Conservation (phyloP, 2,329 filamentous ascomycete species). For the Arthrinium puccinioides region DNA sequence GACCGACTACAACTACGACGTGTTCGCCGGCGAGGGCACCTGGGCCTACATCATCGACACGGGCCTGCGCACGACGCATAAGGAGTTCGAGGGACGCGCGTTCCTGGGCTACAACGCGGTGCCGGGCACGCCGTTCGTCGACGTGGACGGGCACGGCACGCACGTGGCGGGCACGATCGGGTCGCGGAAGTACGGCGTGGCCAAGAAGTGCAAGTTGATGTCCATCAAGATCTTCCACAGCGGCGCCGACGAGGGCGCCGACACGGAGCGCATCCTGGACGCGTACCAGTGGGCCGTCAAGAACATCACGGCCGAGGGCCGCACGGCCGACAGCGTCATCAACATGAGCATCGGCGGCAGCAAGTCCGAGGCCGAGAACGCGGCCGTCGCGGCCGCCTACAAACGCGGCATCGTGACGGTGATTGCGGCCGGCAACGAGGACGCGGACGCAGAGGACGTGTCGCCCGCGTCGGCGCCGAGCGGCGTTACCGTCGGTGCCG, state of each 20-base stretch:
- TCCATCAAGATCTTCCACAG: conserved; percentile 33
- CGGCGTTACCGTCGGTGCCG: conserved; percentile 14
- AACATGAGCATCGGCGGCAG: conserved; percentile 17
- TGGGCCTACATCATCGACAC: conserved; percentile 45
- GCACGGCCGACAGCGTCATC: conserved; percentile 13
- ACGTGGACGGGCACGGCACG: conserved; percentile 33
- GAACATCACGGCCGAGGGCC: conserved; percentile 5
- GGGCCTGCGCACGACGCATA: conserved; percentile 35
- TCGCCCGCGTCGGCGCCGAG: conserved; percentile 11
- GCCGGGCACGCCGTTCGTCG: conserved; percentile 20
- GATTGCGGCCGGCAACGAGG: conserved; percentile 13
- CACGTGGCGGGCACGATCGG: conserved; percentile 33
- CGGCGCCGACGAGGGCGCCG: too few relatives aligned
- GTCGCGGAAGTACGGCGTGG: conserved; percentile 29
- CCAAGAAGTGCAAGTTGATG: conserved; percentile 25
- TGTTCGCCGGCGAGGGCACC: conserved; percentile 23
- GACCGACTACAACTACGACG: conserved; percentile 2
- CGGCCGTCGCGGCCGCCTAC: conserved; percentile 7
- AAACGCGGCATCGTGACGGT: conserved; percentile 10
- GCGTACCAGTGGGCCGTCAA: conserved; percentile 21
- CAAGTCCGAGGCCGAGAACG: conserved; percentile 7
- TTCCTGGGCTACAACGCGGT: conserved; percentile 8
- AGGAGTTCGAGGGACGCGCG: conserved; percentile 29
- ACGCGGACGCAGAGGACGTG: neutral
- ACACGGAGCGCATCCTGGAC: conserved; percentile 23